Evolutionary conservation across 2,329 filamentous ascomycete species (phyloP), one percentile per base, ranked within the genome.

Genomic region (Fonsecaea nubica): DNA sequence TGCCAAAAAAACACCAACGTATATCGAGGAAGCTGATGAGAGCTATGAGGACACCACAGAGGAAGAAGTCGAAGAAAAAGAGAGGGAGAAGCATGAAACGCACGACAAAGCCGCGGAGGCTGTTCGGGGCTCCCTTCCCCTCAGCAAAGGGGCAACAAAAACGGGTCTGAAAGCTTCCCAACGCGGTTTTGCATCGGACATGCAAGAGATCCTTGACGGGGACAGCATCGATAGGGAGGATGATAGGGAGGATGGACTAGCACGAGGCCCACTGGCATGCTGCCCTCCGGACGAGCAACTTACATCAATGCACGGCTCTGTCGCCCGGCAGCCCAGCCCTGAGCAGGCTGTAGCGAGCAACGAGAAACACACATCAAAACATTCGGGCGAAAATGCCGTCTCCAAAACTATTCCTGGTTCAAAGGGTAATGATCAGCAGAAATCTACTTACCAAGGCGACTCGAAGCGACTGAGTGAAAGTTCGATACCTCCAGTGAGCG

Each of bases 401-500:
- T 21, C 38, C 21, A n/a, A 59, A 25, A 30, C 33, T 10, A 35
- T 21, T 1, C 13, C 40, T 6, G 18, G 15, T 50, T 13, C 7
- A 50, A 13, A 10, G 18, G 25, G 4, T 8, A 4, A 12, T 13
- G 13, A 32, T 30, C 18, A 30, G 45, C 45, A 35, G 15, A 55
- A 65, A 18, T 48, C 63, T 21, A 63, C 59, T 18, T 56, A 55
- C 15, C 18, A 48, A 32, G 52, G 36, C 54, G n/a, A 4, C 35
- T 21, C 35, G n/a, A 35, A 62, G 25, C 61, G 45, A n/a, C 42
- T 62, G 18, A 70, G 57, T 36, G 63, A 66, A 40, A 55, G 13
- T 21, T 54, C 64, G 15, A 69, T 69, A 32, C 64, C 64, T 38
- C 58, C 67, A 15, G 67, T 63, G n/a, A 65, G 55, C 32, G 62